A percentile compares a stretch with the other conserved stretches of the same genome.
phyloP scores from a whole-genome alignment of 2,329 filamentous ascomycete species.

The Colletotrichum filicis region DNA sequence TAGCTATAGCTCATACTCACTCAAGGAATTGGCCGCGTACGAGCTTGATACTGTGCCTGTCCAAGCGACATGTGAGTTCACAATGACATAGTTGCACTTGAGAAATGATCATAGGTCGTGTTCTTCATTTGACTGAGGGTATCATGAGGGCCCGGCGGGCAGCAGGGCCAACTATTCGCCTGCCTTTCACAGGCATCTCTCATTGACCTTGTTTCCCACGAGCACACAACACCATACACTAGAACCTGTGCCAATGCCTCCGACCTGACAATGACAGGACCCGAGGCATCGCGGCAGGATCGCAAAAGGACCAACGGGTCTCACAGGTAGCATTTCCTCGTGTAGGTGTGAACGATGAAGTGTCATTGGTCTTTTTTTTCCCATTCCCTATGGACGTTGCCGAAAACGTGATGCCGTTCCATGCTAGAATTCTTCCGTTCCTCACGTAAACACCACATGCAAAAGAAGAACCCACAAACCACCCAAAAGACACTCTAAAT shows the following conservation, averaged over 20 bases:
- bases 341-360: conserved; percentile 22
- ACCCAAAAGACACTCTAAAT: conserved; percentile 72
- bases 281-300: not conserved
- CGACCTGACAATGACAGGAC: not conserved
- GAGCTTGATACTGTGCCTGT: not conserved
- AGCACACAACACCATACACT: conserved; percentile 30
- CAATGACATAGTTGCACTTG: not conserved
- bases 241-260: conserved; percentile 6
- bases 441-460: conserved; percentile 39
- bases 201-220: conserved; percentile 11
- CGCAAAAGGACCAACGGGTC: conserved; percentile 12
- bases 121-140: conserved; percentile 32
- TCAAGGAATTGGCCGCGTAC: not conserved
- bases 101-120: not conserved
- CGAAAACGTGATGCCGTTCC: conserved; percentile 38
- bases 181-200: conserved; percentile 15
- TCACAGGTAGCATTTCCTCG: conserved; percentile 18
- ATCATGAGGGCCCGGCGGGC: conserved; percentile 27
- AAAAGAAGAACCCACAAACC: conserved; percentile 37
- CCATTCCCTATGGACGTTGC: conserved; percentile 38
- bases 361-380: conserved; percentile 37
- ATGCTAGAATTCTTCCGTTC: conserved; percentile 38
- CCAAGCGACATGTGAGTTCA: not conserved
- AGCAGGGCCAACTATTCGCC: conserved; percentile 25
- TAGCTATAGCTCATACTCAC: not conserved